Evolutionary conservation across 1,139 yeast genomes (phyloP).

Genomic region (Suhomyces bolitotheri): DNA sequence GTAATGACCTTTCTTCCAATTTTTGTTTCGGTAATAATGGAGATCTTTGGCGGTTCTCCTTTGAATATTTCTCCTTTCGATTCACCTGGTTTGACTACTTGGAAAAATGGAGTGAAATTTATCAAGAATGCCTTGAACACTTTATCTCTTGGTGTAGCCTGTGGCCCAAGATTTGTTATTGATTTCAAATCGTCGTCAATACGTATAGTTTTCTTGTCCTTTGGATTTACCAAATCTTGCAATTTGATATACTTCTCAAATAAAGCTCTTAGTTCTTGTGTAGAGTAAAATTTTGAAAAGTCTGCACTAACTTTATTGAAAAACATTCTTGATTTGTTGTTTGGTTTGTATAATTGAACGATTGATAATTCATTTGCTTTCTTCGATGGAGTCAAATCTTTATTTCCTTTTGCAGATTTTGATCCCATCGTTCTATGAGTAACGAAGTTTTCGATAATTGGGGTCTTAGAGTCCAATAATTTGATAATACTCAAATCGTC

Average conservation of each 20-base stretch:
- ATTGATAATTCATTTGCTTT: constrained; percentile 34
- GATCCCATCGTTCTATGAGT: constrained; percentile 54
- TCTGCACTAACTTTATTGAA: constrained; percentile 46
- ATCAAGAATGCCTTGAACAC: constrained; percentile 50
- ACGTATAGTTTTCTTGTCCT: constrained; percentile 50
- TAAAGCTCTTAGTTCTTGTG: constrained; percentile 52
- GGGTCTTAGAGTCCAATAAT: constrained; percentile 48
- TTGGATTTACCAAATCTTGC: constrained; percentile 46
- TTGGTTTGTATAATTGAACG: constrained; percentile 55
- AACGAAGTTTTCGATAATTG: constrained; percentile 56
- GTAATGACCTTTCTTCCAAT: constrained; percentile 85
- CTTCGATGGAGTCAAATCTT: constrained; percentile 22
- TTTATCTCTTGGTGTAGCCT: constrained; percentile 50
- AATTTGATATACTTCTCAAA: constrained; percentile 57
- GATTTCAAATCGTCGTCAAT: constrained; percentile 50
- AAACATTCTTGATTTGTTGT: constrained; percentile 48
- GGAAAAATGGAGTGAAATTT: constrained; percentile 59
- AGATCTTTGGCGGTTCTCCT: constrained; percentile 70
- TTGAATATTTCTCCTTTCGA: constrained; percentile 43
- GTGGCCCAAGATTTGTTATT: constrained; percentile 25
- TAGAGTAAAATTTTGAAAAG: constrained; percentile 47
- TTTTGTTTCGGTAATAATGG: constrained; percentile 70
- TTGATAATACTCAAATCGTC: constrained; percentile 67
- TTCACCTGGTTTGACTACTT: constrained; percentile 51
- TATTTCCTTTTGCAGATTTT: constrained; percentile 15